Base-by-base conservation (phyloP, 2,329 filamentous ascomycete species). In the Apiospora hydei region DNA sequence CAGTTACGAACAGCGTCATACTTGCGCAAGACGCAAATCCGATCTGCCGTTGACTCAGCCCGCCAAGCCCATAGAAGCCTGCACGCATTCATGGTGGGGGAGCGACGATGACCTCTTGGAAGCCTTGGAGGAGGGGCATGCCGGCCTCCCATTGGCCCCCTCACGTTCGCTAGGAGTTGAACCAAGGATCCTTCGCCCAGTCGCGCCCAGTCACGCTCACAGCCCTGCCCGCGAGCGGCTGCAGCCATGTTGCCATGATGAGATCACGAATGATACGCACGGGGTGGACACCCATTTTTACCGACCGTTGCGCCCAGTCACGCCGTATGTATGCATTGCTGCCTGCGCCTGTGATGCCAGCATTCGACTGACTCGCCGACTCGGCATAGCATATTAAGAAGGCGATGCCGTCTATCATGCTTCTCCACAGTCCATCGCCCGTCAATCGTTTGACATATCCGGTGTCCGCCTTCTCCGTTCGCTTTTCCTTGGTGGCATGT, bases 81-180 rank as follows among this genome's bases (percentile, higher is more conserved):
- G 57, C 57, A 64, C 11, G 10, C 30, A 21, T 34, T 6, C 5
- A 14, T 18, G 26, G 26, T 30, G 26, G 26, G 26, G 16, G 53
- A 61, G 26, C 53, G 26, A 61, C 18, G 53, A 38, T 64, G 57
- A 64, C 57, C 57, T 64, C 57, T 64, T 64, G 57, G 57, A n/a
- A 41, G 18, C 10, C 57, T 41, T 64, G 18, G 57, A 41, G 57
- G 57, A 24, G 57, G 57, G 57, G 30, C 57, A 41, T 64, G n/a
- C 18, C 34, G 8, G 3, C 41, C 57, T 64, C 57, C 41, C 18
- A 64, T 64, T 64, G 34, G 57, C 21, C 57, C 57, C 57, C 34
- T 64, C 57, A 64, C 11, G 34, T 64, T 64, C 34, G 57, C 57
- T 64, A 64, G 18, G 34, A 41, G 57, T 34, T n/a, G 18, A 16